A percentile compares a stretch with the other conserved stretches of the same genome.
Conservation (phyloP, 2,329 filamentous ascomycete genomes). For the Trichoderma cornu-damae region DNA sequence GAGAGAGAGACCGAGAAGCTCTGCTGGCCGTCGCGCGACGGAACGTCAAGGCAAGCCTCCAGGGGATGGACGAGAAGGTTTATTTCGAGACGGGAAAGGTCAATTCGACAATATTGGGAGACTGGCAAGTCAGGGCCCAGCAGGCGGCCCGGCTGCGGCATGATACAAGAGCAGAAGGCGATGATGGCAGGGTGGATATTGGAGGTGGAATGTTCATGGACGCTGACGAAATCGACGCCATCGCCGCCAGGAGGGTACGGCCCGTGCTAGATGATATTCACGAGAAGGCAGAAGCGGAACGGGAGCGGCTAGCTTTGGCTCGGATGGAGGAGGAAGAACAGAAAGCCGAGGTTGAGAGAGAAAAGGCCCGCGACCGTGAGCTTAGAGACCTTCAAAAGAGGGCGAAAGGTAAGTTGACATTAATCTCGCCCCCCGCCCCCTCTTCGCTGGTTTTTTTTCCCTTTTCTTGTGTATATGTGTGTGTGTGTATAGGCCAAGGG, state of each 20-base stretch:
- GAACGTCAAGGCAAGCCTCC: conserved; percentile 75
- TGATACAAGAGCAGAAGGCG: conserved; percentile 52
- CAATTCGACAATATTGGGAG: conserved; percentile 60
- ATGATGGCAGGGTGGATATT: conserved; percentile 58
- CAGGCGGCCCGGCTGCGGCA: conserved; percentile 62
- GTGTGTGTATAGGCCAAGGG: not conserved
- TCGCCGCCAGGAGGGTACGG: conserved; percentile 71
- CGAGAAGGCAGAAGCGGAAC: conserved; percentile 67
- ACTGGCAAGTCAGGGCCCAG: conserved; percentile 76
- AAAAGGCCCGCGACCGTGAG: conserved; percentile 49
- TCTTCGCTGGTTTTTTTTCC: too few relatives aligned
- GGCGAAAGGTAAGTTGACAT: conserved; percentile 51
- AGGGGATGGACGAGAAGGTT: conserved; percentile 76
- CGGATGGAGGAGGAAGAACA: conserved; percentile 55
- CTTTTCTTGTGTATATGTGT: too few relatives aligned
- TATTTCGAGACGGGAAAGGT: conserved; percentile 71
- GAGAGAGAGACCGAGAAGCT: conserved; percentile 66
- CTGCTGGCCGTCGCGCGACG: conserved; percentile 75
- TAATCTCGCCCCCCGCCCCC: too few relatives aligned
- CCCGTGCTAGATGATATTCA: conserved; percentile 82
- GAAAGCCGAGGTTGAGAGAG: conserved; percentile 47
- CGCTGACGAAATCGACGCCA: conserved; percentile 69
- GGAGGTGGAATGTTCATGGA: conserved; percentile 79
- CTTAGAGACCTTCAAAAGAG: conserved; percentile 49
- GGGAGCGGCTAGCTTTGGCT: conserved; percentile 61